Evolutionary conservation across 768 basidiomycete species (phyloP), one percentile per base, ranked within the genome.

Genomic region (Phallus indusiatus): DNA sequence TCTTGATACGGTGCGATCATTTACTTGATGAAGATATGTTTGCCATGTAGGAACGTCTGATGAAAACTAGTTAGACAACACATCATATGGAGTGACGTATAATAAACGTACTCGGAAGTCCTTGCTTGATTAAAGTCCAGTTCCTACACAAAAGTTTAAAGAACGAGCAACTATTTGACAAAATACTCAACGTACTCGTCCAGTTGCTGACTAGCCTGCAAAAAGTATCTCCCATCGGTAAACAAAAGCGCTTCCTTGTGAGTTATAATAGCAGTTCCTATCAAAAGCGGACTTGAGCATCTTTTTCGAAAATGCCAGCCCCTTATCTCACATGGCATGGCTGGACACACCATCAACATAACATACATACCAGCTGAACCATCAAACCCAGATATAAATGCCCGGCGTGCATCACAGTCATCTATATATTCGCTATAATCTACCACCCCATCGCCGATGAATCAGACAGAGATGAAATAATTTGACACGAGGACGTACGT

Each of bases 111-210:
- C 93, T 88, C 67, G 87, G 86, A 17, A 91, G 69, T 5, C 95
- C 96, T 64, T 90, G 85, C 68, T 91, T 94, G 90, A 95, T 94
- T 68, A 98, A 72, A 0, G 78, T 86, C 95, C 95, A 99, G 62
- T 94, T 93, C 52, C 86, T 89, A 64, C 2, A n/a, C 12, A 47
- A 12, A 21, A 24, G 21, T 17, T 17, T 21, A 20, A 59, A 24
- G 58, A 46, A 53, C 49, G 49, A 17, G 53, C 50, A 53, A n/a
- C 55, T 6, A 24, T 16, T 47, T 6, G 64, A 47, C 42, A 24
- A n/a, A 34, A 61, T 17, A 36, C 46, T 59, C 6, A 20, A 49
- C 83, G 69, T 64, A 90, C 91, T 78, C 62, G 70, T 94, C 92
- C 63, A 99, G 74, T 71, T 99, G 91, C 62, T 93, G 81, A 61